A percentile compares a stretch with the other conserved stretches of the same genome.
Evolutionary conservation across 805 yeast species (phyloP).

Genomic region (Debaryomyces maramus): DNA sequence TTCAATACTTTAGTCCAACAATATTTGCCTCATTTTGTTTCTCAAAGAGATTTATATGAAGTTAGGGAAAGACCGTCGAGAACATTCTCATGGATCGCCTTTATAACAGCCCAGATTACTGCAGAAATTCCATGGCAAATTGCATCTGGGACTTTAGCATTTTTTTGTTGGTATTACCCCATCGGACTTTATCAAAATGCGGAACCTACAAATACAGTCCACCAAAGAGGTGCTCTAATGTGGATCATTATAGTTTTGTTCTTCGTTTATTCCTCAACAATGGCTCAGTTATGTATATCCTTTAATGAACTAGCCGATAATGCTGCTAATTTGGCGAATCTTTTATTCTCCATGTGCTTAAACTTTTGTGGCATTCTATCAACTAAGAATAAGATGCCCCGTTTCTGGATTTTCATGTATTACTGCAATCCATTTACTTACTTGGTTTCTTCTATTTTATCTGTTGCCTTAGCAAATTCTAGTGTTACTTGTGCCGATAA

Average conservation of each 20-base stretch:
- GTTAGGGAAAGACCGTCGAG: constrained; percentile 74
- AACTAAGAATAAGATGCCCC: constrained; percentile 51
- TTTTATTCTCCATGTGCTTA: constrained; percentile 61
- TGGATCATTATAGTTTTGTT: constrained; percentile 45
- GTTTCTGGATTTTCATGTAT: constrained; percentile 56
- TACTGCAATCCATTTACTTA: constrained; percentile 36
- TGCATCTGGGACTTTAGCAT: constrained; percentile 64
- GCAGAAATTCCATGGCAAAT: constrained; percentile 69
- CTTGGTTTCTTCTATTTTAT: constrained; percentile 29
- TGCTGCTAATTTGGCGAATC: constrained; percentile 60
- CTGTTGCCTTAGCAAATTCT: constrained; percentile 29
- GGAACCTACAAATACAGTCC: constrained; percentile 19
- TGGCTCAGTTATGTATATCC: constrained; percentile 60
- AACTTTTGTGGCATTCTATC: constrained; percentile 79
- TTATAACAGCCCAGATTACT: constrained; percentile 58
- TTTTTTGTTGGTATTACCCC: constrained; percentile 53
- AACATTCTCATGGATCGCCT: constrained; percentile 66
- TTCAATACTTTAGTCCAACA: constrained; percentile 62
- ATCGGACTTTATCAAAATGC: constrained; percentile 27
- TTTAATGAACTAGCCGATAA: constrained; percentile 59
- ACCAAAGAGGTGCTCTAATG: constrained; percentile 58
- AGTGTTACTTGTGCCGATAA: constrained; percentile 22
- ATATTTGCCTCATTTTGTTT: constrained; percentile 53
- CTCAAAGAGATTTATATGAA: constrained; percentile 67
- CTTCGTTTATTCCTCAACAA: constrained; percentile 55